phyloP scores from a whole-genome alignment of 257 asterid genomes.

The Schizonepeta tenuifolia region DNA sequence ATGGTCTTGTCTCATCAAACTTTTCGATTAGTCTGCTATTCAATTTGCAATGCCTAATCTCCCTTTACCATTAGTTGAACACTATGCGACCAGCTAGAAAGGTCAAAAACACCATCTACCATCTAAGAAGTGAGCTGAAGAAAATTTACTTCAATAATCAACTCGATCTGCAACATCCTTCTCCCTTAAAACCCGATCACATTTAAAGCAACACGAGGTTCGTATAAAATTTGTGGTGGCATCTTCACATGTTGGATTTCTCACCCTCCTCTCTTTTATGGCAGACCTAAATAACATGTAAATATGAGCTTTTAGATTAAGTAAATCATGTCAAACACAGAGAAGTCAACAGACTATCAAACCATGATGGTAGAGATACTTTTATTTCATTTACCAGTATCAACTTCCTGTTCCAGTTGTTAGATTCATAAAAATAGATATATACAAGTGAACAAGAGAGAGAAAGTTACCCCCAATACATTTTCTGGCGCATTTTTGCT shows the following conservation, averaged over 20 bases:
- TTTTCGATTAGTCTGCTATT: not conserved
- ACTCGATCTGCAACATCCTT: constrained; percentile 1
- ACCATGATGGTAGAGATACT: not conserved
- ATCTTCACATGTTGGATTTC: constrained; percentile 82
- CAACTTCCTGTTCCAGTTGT: constrained; percentile 5
- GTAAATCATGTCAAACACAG: constrained; percentile 1
- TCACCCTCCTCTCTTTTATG: constrained; percentile 84
- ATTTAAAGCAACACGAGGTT: not conserved
- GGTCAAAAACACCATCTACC: not conserved
- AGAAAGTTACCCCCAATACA: constrained; percentile 78
- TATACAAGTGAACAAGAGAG: constrained; percentile 13
- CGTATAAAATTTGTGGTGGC: not conserved
- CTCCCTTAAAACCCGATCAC: not conserved
- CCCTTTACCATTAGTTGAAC: constrained; percentile 9
- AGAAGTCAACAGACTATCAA: not conserved
- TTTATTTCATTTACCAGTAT: not conserved
- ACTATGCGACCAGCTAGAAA: not conserved
- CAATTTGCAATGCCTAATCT: constrained; percentile 7
- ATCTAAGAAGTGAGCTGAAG: not conserved
- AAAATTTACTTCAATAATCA: not conserved
- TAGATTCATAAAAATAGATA: constrained; percentile 17
- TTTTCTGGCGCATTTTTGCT: constrained; percentile 54
- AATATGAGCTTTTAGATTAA: constrained; percentile 8
- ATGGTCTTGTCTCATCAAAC: not conserved
- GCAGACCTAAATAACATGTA: constrained; percentile 57